Percentiles rank a stretch among this genome's conserved stretches.
These are phyloP conservation scores for Suillus bovinus DNA, from an alignment of 768 basidiomycete species.

Conservation along the genomic window DNA sequence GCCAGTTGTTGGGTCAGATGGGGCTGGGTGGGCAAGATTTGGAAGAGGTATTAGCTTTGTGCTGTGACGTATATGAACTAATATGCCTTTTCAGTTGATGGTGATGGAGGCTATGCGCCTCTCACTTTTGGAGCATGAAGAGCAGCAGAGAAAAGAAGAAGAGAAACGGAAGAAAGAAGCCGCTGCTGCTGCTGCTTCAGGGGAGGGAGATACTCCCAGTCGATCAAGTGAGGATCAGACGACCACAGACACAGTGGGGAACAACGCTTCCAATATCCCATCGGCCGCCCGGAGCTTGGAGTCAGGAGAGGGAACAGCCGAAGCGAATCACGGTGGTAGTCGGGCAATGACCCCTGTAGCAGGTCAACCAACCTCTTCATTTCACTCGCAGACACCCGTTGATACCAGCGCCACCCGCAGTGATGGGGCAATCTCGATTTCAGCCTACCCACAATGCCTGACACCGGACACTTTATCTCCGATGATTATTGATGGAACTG, in stretches of 20 bases:
- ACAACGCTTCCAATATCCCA: conserved; percentile 5
- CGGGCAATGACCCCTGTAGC: conserved; percentile 34
- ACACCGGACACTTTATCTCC: conserved; percentile 10
- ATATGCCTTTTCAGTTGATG: conserved; percentile 68
- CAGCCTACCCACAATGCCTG: conserved; percentile 18
- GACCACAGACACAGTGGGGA: conserved; percentile 4
- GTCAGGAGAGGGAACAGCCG: conserved; percentile 14
- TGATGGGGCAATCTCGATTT: conserved; percentile 20
- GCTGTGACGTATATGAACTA: conserved; percentile 14
- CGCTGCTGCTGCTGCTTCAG: conserved; percentile 24
- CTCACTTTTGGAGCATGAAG: conserved; percentile 92
- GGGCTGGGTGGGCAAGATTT: conserved; percentile 84
- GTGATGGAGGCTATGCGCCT: conserved; percentile 99
- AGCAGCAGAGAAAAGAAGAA: conserved; percentile 80
- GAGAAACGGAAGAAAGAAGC: conserved; percentile 60
- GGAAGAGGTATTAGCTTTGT: conserved; percentile 70
- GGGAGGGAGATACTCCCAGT: conserved; percentile 23
- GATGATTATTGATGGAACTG: conserved; percentile 14
- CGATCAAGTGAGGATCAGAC: conserved; percentile 12
- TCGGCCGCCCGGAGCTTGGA: conserved; percentile 13
- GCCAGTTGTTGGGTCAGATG: conserved; percentile 60
- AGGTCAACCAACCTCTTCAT: conserved; percentile 37
- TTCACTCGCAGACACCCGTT: conserved; percentile 25
- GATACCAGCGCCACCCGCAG: conserved; percentile 31
- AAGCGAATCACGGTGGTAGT: conserved; percentile 18